These are phyloP conservation scores for Ascoidea rubescens DNA, from an alignment of 805 yeast species.

Conservation along the genomic window DNA sequence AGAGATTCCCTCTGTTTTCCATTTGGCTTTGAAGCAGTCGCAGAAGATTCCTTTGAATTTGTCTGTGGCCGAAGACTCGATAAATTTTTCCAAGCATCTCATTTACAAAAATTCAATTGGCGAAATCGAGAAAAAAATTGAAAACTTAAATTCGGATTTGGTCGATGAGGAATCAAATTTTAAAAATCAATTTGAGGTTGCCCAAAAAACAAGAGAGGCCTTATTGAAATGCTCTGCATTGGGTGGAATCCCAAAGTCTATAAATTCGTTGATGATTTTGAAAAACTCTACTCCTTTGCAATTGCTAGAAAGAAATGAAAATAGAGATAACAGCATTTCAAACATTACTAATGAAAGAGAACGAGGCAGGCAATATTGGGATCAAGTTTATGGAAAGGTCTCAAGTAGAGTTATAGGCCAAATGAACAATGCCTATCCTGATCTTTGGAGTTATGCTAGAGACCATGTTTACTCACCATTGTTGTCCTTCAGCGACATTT, in stretches of 20 bases:
- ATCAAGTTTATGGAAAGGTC: slow-evolving; percentile 61
- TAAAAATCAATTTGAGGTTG: slow-evolving; percentile 16
- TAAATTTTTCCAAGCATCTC: slow-evolving; percentile 1
- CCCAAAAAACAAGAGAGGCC: slow-evolving; percentile 60
- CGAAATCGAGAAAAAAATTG: slow-evolving; percentile 7
- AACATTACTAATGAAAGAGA: slow-evolving; percentile 14
- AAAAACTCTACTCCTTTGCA: slow-evolving; percentile 49
- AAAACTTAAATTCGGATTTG: slow-evolving; percentile 6
- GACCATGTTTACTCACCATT: slow-evolving; percentile 69
- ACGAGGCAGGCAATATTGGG: slow-evolving; percentile 60
- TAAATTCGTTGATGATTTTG: slow-evolving; percentile 59
- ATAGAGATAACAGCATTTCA: slow-evolving; percentile 15
- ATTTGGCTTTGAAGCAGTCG: slow-evolving; percentile 37
- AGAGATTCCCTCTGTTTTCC: slow-evolving; percentile 63
- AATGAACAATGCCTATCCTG: slow-evolving; percentile 68
- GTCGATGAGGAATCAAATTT: slow-evolving; percentile 1
- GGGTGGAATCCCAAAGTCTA: slow-evolving; percentile 74
- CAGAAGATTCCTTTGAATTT: slow-evolving; percentile 7
- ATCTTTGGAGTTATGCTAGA: slow-evolving; percentile 61
- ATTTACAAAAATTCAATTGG: slow-evolving; percentile 3
- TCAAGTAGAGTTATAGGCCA: slow-evolving; percentile 53
- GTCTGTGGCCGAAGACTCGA: slow-evolving; percentile 9
- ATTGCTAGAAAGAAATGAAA: slow-evolving; percentile 20
- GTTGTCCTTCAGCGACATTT: slow-evolving; percentile 49
- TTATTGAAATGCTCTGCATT: slow-evolving; percentile 67